Conservation (phyloP, 140 eudicot genomes). For the Cichorium intybus region DNA sequence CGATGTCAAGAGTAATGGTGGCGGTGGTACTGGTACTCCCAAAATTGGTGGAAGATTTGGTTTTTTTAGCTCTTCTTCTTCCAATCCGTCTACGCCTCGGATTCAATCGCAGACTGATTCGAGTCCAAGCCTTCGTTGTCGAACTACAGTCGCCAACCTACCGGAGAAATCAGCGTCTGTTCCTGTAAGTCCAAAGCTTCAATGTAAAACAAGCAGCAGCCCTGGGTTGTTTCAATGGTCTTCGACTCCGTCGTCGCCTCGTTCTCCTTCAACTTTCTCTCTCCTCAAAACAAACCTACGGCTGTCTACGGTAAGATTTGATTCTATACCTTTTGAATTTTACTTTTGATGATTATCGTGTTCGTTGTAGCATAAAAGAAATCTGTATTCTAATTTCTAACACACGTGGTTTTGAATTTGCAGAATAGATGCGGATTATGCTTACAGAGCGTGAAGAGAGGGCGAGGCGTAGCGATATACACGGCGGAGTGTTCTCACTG, state of each 20-base stretch:
- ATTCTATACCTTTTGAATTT: not conserved
- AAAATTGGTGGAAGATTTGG: slow-evolving; percentile 38
- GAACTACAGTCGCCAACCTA: slow-evolving; percentile 26
- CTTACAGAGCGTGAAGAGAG: slow-evolving; percentile 59
- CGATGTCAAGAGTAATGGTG: not conserved
- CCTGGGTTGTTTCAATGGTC: slow-evolving; percentile 43
- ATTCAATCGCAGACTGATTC: slow-evolving; percentile 42
- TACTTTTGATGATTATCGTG: slow-evolving; percentile 7
- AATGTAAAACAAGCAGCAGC: slow-evolving; percentile 50
- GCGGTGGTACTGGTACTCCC: slow-evolving; percentile 32
- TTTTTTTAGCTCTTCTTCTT: slow-evolving; percentile 38
- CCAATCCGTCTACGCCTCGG: slow-evolving; percentile 64
- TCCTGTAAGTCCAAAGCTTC: slow-evolving; percentile 59
- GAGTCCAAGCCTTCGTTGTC: slow-evolving; percentile 47
- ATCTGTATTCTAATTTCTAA: slow-evolving; percentile 16
- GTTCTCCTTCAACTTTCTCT: slow-evolving; percentile 75
- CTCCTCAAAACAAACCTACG: slow-evolving; percentile 64
- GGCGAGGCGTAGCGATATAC: slow-evolving; percentile 76
- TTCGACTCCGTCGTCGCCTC: slow-evolving; percentile 72
- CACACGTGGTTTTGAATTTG: not conserved
- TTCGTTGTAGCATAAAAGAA: not conserved
- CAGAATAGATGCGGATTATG: slow-evolving; percentile 84
- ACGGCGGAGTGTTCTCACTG: slow-evolving; percentile 91
- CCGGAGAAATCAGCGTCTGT: slow-evolving; percentile 36
- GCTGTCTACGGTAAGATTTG: slow-evolving; percentile 49